Evolutionary conservation across 2,329 filamentous ascomycete species (phyloP).

Genomic region (Talaromyces sp.): DNA sequence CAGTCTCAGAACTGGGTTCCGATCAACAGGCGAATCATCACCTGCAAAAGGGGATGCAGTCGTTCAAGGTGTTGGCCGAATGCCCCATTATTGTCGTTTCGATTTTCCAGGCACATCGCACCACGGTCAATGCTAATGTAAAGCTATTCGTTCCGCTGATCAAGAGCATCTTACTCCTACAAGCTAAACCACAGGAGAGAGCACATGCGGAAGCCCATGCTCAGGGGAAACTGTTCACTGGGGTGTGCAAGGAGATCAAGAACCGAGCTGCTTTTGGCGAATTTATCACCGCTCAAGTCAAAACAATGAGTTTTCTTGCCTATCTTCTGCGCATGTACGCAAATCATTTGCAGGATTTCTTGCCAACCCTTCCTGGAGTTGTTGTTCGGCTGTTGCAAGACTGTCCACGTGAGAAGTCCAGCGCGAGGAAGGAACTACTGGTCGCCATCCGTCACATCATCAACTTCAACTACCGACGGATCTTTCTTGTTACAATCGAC

Average conservation of each 20-base stretch:
- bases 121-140: constrained; percentile 76
- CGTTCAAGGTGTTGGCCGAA: constrained; percentile 96
- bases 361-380: constrained; percentile 79
- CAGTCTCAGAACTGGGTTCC: constrained; percentile 72
- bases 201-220: constrained; percentile 81
- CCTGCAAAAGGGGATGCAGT: constrained; percentile 90
- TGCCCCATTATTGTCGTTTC: constrained; percentile 99
- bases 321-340: constrained; percentile 88
- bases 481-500: constrained; percentile 91
- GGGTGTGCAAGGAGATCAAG: constrained; percentile 88
- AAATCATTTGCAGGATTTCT: constrained; percentile 80
- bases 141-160: constrained; percentile 91
- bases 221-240: constrained; percentile 79
- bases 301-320: constrained; percentile 98
- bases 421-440: constrained; percentile 87
- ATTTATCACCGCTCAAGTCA: constrained; percentile 96
- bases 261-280: constrained; percentile 94
- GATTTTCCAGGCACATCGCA: constrained; percentile 89
- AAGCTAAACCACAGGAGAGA: constrained; percentile 89
- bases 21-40: constrained; percentile 81
- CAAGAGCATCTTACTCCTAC: constrained; percentile 80
- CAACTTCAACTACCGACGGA: constrained; percentile 96
- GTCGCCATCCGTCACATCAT: constrained; percentile 98
- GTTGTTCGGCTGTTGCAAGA: constrained; percentile 89
- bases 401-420: constrained; percentile 90